Conservation (phyloP, 176 grass and related monocot species). For the Avena atlantica region DNA sequence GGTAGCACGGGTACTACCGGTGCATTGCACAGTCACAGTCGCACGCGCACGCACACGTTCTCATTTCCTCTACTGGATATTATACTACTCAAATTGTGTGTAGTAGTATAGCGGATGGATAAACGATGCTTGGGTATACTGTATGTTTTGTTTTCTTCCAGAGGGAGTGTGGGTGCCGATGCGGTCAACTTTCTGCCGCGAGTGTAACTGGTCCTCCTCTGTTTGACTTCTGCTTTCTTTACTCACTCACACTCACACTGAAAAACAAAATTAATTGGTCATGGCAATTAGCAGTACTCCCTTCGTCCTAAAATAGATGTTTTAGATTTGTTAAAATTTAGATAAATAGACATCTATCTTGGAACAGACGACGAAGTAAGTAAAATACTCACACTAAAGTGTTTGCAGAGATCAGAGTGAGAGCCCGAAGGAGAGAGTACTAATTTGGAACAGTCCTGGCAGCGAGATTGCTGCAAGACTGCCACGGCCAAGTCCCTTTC, state of each 20-base stretch:
- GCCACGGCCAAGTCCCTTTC: too few relatives aligned
- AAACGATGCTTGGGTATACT: background rate
- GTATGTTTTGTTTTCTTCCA: background rate
- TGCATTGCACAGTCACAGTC: slow-evolving; percentile 7
- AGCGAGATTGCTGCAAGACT: too few relatives aligned
- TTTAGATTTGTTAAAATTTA: too few relatives aligned
- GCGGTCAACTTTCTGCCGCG: background rate
- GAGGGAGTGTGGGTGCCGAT: background rate
- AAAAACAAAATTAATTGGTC: background rate
- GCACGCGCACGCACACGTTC: background rate
- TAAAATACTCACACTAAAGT: too few relatives aligned
- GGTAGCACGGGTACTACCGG: background rate
- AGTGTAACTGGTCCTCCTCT: background rate
- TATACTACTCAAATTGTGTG: too few relatives aligned
- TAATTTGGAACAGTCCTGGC: too few relatives aligned
- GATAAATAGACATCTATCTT: too few relatives aligned
- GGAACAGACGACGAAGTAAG: too few relatives aligned
- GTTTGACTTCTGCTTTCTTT: background rate
- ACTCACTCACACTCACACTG: background rate
- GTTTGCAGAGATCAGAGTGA: background rate
- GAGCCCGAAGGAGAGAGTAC: too few relatives aligned
- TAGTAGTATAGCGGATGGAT: background rate
- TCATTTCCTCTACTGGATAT: too few relatives aligned
- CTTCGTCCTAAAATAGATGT: too few relatives aligned
- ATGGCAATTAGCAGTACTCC: background rate